Base-by-base conservation (phyloP, 2,329 filamentous ascomycete genomes). In the Fonsecaea erecta region DNA sequence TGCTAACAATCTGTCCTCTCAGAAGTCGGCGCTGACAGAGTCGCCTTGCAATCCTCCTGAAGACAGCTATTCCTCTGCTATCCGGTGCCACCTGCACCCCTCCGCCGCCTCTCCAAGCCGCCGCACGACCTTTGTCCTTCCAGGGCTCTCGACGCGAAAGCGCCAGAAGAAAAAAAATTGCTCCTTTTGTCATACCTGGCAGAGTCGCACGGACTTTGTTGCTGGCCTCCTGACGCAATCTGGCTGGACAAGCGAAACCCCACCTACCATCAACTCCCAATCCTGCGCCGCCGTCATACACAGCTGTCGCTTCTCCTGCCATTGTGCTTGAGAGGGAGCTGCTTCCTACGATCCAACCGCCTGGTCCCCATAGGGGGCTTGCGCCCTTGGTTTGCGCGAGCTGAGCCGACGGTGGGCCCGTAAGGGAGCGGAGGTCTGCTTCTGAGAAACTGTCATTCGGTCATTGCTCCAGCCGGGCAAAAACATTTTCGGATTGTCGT, bases 181-280 rank as follows among this genome's bases (percentile, higher is more conserved):
- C 57, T 53, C 37, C 63, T 64, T 63, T 54, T 65, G 66, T 68
- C 61, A 66, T 63, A 68, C 67, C 46, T 26, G 3, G 26, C 26
- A n/a, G 62, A 8, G 67, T 68, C 67, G 67, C 61, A 66, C 67
- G 32, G 34, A 60, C 18, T 60, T 32, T 40, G 21, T 66, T 46
- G 24, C 52, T 46, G 24, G 57, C 30, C 51, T 56, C 40, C 12
- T 52, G 28, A 37, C 46, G 40, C 32, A 30, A 43, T 32, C 46
- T 54, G 58, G 43, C 51, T 54, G 43, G 48, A 9, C 9, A 52
- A 61, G 35, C 35, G 18, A 51, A 51, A 9, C n/a, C 6, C 55
- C 40, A 32, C 52, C 53, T 53, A 16, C 35, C 54, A 28, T 24
- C 46, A 51, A 28, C 40, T 35, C 62, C 55, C 55, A 52, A 54